Percentiles rank a stretch among this genome's conserved stretches.
Conservation (phyloP, 1,284 basidiomycete species). For the Trametes versicolor region DNA sequence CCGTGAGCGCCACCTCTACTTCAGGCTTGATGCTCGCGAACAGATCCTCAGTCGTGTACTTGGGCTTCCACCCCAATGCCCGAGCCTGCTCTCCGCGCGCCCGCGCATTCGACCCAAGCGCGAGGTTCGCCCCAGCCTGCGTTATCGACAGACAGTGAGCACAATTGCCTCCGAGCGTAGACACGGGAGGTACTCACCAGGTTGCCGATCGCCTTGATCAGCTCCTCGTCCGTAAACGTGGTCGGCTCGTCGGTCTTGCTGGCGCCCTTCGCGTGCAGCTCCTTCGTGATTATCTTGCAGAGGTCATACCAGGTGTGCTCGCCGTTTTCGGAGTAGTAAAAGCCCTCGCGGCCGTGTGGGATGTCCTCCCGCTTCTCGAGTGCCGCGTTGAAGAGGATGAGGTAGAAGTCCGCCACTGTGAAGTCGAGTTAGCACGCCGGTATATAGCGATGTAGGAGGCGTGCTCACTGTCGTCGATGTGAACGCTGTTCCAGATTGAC, state of each 20-base stretch:
- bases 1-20: constrained; percentile 36
- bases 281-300: constrained; percentile 49
- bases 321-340: constrained; percentile 58
- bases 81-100: constrained; percentile 50
- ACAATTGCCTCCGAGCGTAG: neutral
- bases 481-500: constrained; percentile 42
- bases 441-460: too few relatives aligned
- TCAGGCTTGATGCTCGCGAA: constrained; percentile 46
- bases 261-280: constrained; percentile 44
- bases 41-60: constrained; percentile 46
- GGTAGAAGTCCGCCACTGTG: constrained; percentile 40
- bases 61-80: constrained; percentile 52
- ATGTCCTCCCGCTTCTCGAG: constrained; percentile 30
- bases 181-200: neutral
- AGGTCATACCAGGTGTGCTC: constrained; percentile 53
- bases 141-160: neutral
- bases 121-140: constrained; percentile 6
- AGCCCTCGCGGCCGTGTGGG: constrained; percentile 56
- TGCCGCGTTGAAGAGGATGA: constrained; percentile 38
- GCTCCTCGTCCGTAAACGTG: constrained; percentile 46
- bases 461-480: constrained; percentile 41
- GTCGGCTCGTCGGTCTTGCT: constrained; percentile 43
- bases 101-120: constrained; percentile 52
- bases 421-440: neutral
- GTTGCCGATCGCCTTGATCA: constrained; percentile 41